phyloP scores from a whole-genome alignment of 164 flowering plant species.

The Chloranthus sessilifolius region DNA sequence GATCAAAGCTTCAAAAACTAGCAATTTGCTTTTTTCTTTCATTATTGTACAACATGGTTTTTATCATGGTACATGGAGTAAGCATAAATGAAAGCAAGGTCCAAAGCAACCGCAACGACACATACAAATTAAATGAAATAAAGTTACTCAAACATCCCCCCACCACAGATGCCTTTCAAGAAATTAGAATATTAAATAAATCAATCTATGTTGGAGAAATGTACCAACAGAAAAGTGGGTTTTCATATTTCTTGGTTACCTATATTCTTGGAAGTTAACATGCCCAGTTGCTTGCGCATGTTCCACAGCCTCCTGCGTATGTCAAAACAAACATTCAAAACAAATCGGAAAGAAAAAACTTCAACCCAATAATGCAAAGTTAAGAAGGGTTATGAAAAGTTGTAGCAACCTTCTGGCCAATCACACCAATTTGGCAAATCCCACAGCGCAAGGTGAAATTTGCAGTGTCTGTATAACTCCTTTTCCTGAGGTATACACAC shows the following conservation, averaged over 20 bases:
- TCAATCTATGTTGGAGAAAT: too few relatives aligned
- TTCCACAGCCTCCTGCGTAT: slow-evolving; percentile 81
- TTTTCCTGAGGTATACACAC: slow-evolving; percentile 41
- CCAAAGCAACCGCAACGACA: too few relatives aligned
- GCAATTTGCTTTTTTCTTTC: too few relatives aligned
- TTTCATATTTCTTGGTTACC: slow-evolving; percentile 16
- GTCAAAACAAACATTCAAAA: slow-evolving; percentile 1
- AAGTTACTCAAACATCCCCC: too few relatives aligned
- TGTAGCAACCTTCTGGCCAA: slow-evolving; percentile 73
- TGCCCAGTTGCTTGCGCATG: slow-evolving; percentile 96
- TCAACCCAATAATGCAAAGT: not conserved
- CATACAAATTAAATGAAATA: too few relatives aligned
- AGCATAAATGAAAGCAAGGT: too few relatives aligned
- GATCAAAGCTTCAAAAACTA: too few relatives aligned
- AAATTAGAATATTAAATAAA: too few relatives aligned
- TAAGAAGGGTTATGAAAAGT: not conserved
- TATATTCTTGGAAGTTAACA: slow-evolving; percentile 86
- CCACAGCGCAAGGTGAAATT: slow-evolving; percentile 96
- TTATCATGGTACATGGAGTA: too few relatives aligned
- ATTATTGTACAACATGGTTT: too few relatives aligned
- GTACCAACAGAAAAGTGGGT: too few relatives aligned
- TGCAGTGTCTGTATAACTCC: slow-evolving; percentile 77
- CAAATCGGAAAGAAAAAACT: not conserved
- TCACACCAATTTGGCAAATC: slow-evolving; percentile 87
- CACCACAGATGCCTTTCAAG: too few relatives aligned